Evolutionary conservation across 768 basidiomycete genomes (phyloP).

Genomic region (Guyanaporus albipodus): DNA sequence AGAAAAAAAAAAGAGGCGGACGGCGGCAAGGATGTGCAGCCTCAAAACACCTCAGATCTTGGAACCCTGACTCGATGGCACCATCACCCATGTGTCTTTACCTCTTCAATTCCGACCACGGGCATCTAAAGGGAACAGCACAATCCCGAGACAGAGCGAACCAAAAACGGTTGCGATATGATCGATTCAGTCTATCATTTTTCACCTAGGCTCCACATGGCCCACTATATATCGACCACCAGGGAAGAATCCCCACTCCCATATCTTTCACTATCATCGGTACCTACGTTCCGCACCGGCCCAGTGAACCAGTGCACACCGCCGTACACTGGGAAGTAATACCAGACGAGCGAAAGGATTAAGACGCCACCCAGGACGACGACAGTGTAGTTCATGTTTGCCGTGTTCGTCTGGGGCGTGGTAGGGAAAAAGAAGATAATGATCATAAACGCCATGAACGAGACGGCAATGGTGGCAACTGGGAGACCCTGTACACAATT

Average conservation of each 20-base stretch:
- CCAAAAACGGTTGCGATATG: no score
- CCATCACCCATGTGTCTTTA: no score
- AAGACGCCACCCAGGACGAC: slow-evolving; percentile 63
- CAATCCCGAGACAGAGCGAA: no score
- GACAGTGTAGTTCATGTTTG: slow-evolving; percentile 69
- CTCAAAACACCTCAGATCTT: no score
- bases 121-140: no score
- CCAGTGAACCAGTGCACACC: slow-evolving; percentile 72
- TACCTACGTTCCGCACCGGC: slow-evolving; percentile 47
- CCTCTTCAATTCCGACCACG: no score
- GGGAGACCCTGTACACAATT: slow-evolving; percentile 51
- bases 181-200: no score
- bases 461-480: slow-evolving; percentile 48
- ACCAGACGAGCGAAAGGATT: slow-evolving; percentile 56
- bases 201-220: no score
- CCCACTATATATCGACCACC: no score
- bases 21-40: no score
- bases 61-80: no score
- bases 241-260: background rate
- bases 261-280: background rate
- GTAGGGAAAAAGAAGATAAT: slow-evolving; percentile 64
- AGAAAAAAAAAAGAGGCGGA: no score
- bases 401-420: slow-evolving; percentile 40
- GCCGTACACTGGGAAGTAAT: slow-evolving; percentile 67
- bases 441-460: slow-evolving; percentile 63